phyloP scores from a whole-genome alignment of 164 flowering plant genomes.

The Annona squamosa region DNA sequence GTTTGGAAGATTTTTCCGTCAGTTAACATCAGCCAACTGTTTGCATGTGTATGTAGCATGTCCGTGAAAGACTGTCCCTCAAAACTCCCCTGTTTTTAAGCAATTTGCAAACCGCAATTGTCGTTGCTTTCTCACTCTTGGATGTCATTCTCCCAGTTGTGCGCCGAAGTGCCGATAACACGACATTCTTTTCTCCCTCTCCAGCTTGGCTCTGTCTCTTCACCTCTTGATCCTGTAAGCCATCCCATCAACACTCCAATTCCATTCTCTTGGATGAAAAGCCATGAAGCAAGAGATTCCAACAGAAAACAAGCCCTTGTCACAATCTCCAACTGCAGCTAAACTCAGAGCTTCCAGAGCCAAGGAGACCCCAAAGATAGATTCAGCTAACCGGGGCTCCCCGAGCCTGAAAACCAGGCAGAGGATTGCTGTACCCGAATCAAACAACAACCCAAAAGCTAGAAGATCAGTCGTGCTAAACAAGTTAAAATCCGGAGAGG shows the following conservation, averaged over 20 bases:
- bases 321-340: slow-evolving; percentile 21
- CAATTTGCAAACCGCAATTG: not conserved
- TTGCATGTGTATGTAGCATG: not conserved
- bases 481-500: slow-evolving; percentile 33
- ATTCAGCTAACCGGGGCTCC: slow-evolving; percentile 10
- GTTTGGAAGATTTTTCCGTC: not conserved
- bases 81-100: not conserved
- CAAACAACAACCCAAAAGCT: slow-evolving; percentile 15
- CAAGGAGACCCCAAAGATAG: slow-evolving; percentile 19
- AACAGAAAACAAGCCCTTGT: slow-evolving; percentile 9
- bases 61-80: not conserved
- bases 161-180: not conserved
- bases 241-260: not conserved
- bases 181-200: not conserved
- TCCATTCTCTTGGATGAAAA: not conserved
- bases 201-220: not conserved
- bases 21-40: not conserved
- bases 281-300: slow-evolving; percentile 31
- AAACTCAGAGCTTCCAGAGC: slow-evolving; percentile 20
- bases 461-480: slow-evolving; percentile 25
- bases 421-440: not conserved
- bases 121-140: not conserved
- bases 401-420: slow-evolving; percentile 22
- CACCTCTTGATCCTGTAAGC: not conserved
- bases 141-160: not conserved